Percentiles rank a stretch among this genome's conserved stretches.
Evolutionary conservation across 345 rosid species (phyloP).

Genomic region (Chamaenerion angustifolium): DNA sequence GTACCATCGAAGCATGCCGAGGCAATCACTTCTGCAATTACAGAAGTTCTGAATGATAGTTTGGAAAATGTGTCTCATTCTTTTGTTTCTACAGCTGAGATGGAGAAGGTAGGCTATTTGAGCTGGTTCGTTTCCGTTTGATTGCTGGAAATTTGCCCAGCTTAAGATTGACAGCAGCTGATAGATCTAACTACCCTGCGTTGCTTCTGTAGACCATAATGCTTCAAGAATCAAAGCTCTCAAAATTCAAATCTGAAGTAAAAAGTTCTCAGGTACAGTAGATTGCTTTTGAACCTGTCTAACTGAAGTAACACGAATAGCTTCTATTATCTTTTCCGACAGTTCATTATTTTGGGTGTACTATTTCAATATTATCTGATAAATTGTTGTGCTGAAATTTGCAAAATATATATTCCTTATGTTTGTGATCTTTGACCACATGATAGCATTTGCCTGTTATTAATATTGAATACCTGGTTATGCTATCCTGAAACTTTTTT

Average conservation of each 20-base stretch:
- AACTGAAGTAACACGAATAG: no score
- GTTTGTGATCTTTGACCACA: no score
- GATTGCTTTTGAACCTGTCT: no score
- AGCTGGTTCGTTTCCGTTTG: background rate
- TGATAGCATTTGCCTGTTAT: no score
- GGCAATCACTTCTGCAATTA: constrained; percentile 66
- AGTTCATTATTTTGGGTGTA: no score
- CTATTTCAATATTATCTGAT: no score
- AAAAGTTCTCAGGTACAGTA: constrained; percentile 48
- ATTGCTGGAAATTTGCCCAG: background rate
- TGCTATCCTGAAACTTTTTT: no score
- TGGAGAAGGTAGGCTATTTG: constrained; percentile 53
- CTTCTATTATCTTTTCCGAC: no score
- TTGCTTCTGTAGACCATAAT: constrained; percentile 38
- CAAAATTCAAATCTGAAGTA: constrained; percentile 69
- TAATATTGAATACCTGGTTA: no score
- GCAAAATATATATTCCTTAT: no score
- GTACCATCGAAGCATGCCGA: constrained; percentile 88
- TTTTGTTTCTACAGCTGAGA: constrained; percentile 59
- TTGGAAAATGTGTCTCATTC: constrained; percentile 66
- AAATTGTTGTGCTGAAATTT: no score
- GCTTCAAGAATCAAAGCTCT: constrained; percentile 58
- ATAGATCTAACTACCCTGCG: constrained; percentile 1
- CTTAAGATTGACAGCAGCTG: background rate
- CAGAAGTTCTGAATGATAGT: constrained; percentile 60